phyloP scores from a whole-genome alignment of 306 rosid genomes.

The Cyamopsis tetragonoloba region DNA sequence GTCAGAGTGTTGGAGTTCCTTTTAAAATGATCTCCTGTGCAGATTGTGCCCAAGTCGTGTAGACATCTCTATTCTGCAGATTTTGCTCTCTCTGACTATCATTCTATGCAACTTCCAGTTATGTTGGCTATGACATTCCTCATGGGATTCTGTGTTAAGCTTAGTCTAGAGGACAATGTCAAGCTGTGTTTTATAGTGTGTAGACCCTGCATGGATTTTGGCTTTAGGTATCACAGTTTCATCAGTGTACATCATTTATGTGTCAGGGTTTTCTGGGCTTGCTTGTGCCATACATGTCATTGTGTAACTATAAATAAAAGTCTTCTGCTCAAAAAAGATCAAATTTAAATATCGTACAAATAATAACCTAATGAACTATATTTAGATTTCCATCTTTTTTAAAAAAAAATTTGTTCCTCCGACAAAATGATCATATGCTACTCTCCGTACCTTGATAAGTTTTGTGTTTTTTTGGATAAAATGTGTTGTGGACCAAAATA shows the following conservation, averaged over 20 bases:
- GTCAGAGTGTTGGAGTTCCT: constrained; percentile 32
- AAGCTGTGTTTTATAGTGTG: constrained; percentile 31
- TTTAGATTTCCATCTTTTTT: not conserved
- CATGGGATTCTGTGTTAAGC: constrained; percentile 27
- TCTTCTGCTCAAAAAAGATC: not conserved
- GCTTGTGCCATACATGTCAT: constrained; percentile 47
- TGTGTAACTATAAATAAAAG: constrained; percentile 51
- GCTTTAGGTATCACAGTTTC: constrained; percentile 37
- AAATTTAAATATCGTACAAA: not conserved
- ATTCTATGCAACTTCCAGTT: constrained; percentile 26
- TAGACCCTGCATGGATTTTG: constrained; percentile 38
- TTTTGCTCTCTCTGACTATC: constrained; percentile 24
- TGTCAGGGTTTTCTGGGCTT: constrained; percentile 44
- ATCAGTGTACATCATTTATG: constrained; percentile 43
- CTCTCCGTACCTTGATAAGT: no score
- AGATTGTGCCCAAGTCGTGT: constrained; percentile 25
- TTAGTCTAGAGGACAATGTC: constrained; percentile 7
- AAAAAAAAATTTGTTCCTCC: not conserved
- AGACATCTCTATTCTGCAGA: constrained; percentile 14
- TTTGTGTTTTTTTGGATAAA: no score
- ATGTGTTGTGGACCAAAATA: no score
- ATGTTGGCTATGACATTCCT: constrained; percentile 24
- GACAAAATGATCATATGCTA: not conserved
- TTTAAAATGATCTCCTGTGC: constrained; percentile 21
- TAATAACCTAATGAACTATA: constrained; percentile 29